Evolutionary conservation across 169 alveolate genomes (phyloP).

Genomic region (Perkinsus chesapeaki): DNA sequence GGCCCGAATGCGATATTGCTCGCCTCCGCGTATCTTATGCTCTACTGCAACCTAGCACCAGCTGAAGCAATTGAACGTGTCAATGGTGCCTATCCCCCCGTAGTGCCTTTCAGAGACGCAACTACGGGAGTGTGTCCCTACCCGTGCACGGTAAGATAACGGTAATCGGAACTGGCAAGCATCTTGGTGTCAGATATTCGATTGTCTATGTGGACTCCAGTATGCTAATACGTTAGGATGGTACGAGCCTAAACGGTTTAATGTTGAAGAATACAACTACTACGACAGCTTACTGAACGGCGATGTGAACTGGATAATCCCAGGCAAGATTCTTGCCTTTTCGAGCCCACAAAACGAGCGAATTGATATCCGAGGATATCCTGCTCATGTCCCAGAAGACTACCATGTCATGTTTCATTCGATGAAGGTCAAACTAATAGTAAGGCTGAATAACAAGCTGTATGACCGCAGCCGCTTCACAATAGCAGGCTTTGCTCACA

Average conservation of each 20-base stretch:
- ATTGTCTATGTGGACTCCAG: conserved; percentile 80
- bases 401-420: conserved; percentile 76
- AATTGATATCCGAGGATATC: conserved; percentile 18
- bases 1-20: conserved; percentile 10
- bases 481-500: conserved; percentile 59
- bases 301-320: conserved; percentile 86
- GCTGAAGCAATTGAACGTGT: background rate
- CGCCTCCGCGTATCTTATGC: background rate
- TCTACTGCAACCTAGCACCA: background rate
- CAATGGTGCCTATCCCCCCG: background rate
- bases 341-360: conserved; percentile 79
- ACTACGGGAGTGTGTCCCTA: conserved; percentile 49
- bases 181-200: conserved; percentile 32
- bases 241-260: conserved; percentile 68
- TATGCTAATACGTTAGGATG: conserved; percentile 73
- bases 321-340: conserved; percentile 84
- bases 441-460: conserved; percentile 77
- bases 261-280: conserved; percentile 65
- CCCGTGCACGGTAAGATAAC: conserved; percentile 32
- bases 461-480: conserved; percentile 68
- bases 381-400: conserved; percentile 74
- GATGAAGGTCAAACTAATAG: conserved; percentile 66
- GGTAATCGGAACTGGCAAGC: background rate
- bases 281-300: conserved; percentile 84
- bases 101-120: conserved; percentile 59